Percentiles rank a stretch among this genome's conserved stretches.
Evolutionary conservation across 164 flowering plant genomes (phyloP).

Genomic region (Magnolia sinica): DNA sequence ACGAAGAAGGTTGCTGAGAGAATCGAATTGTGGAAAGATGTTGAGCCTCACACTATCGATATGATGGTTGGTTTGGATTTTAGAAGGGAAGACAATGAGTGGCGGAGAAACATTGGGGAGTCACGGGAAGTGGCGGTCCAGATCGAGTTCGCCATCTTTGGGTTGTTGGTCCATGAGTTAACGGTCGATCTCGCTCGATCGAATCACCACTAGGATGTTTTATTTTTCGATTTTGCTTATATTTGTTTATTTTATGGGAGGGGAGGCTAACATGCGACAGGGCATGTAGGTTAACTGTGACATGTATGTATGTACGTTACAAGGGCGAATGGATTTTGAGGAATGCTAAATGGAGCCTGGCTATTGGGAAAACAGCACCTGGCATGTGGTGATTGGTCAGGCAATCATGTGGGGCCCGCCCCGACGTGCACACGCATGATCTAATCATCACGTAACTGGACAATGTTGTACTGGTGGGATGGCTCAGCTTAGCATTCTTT

Average conservation of each 20-base stretch:
- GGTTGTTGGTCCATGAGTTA: constrained; percentile 53
- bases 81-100: constrained; percentile 36
- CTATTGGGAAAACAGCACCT: background rate
- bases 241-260: background rate
- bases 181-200: constrained; percentile 38
- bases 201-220: background rate
- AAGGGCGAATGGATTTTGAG: background rate
- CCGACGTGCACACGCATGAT: background rate
- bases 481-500: background rate
- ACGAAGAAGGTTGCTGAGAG: constrained; percentile 45
- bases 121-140: constrained; percentile 32
- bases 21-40: constrained; percentile 64
- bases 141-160: constrained; percentile 51
- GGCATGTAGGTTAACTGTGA: background rate
- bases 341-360: background rate
- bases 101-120: constrained; percentile 46
- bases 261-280: background rate
- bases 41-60: constrained; percentile 60
- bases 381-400: background rate
- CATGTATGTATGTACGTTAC: background rate
- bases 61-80: constrained; percentile 83
- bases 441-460: background rate
- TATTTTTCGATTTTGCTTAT: background rate
- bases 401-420: background rate
- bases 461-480: background rate